Base-by-base conservation (phyloP, 2,329 filamentous ascomycete species). In the Peltaster fructicola region DNA sequence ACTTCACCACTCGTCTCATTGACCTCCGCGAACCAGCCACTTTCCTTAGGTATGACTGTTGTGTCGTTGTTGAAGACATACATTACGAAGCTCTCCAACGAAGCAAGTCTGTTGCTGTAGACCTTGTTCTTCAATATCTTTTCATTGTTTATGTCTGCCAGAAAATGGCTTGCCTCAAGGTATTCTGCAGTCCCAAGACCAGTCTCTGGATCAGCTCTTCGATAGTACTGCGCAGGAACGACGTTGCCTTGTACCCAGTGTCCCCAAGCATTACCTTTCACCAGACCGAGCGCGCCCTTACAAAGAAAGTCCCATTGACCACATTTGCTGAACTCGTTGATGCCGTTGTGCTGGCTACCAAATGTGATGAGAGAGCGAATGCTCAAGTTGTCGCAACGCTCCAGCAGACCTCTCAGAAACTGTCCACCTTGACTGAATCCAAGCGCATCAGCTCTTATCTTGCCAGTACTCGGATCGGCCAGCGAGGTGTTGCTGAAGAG, bases 111-210 rank as follows among this genome's bases (percentile, higher is more conserved):
- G 39, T 64, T 51, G 45, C 65, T 71, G 51, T 95, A 98, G 8
- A 55, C 62, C 17, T 52, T 42, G 42, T 82, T 92, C 65, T 90
- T 91, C 27, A 57, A 32, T 23, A 37, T 43, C 7, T 84, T 65
- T 64, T 98, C 88, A 50, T 95, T 95, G 54, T 98, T 98, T 54
- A 95, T 74, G 46, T 95, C 85, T 7, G 85, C 88, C 6, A 98
- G 60, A 51, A 90, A 93, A 48, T 84, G 85, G 40, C 78, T 88
- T 45, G 69, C 50, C 37, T 73, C 68, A 11, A 95, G 65, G 47
- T 95, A 98, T 15, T 61, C 53, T 1, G 71, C 66, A 2, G 45
- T 47, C 7, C 50, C 44, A 33, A 47, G 34, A 11, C 49, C 81
- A 52, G 46, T 82, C 56, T 29, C 58, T 49, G 32, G 28, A 67